phyloP scores from a whole-genome alignment of 2,329 filamentous ascomycete species.

The Periglandula ipomoeae region DNA sequence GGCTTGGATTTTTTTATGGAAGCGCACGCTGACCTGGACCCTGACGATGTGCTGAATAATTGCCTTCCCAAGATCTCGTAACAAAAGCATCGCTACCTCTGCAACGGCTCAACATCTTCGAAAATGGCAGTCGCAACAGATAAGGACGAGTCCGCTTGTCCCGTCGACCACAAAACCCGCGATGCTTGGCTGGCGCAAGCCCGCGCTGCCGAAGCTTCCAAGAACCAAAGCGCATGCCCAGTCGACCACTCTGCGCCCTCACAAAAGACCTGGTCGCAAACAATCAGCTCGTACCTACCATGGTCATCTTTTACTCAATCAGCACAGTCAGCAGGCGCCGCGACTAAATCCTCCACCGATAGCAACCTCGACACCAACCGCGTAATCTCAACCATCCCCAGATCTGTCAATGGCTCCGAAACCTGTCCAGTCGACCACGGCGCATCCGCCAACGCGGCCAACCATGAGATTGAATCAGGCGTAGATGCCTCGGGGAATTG shows the following conservation, averaged over 20 bases:
- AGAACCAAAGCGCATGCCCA: constrained; percentile 20
- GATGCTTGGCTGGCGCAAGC: constrained; percentile 76
- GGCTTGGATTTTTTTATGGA: too few relatives aligned
- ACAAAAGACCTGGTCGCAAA: constrained; percentile 33
- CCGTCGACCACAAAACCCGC: constrained; percentile 83
- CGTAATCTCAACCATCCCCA: constrained; percentile 71
- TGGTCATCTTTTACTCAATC: constrained; percentile 26
- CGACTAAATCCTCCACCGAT: constrained; percentile 10
- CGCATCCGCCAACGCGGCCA: constrained; percentile 59
- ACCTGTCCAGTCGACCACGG: constrained; percentile 31
- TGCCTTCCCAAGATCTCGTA: too few relatives aligned
- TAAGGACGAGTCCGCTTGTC: constrained; percentile 46
- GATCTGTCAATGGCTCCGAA: constrained; percentile 34
- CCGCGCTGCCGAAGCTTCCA: constrained; percentile 36
- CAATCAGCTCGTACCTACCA: constrained; percentile 31
- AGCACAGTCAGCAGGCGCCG: constrained; percentile 9
- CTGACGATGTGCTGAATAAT: too few relatives aligned
- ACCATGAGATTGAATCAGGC: constrained; percentile 71
- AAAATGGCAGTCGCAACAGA: constrained; percentile 9
- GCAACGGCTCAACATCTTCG: not conserved
- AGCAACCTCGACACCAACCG: constrained; percentile 54
- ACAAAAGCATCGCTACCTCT: too few relatives aligned
- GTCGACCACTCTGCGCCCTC: constrained; percentile 21
- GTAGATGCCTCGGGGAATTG: constrained; percentile 73
- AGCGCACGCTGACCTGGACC: too few relatives aligned